A percentile compares a stretch with the other conserved stretches of the same genome.
These are phyloP conservation scores for Primulina eburnea DNA, from an alignment of 257 asterid species.

Conservation along the genomic window DNA sequence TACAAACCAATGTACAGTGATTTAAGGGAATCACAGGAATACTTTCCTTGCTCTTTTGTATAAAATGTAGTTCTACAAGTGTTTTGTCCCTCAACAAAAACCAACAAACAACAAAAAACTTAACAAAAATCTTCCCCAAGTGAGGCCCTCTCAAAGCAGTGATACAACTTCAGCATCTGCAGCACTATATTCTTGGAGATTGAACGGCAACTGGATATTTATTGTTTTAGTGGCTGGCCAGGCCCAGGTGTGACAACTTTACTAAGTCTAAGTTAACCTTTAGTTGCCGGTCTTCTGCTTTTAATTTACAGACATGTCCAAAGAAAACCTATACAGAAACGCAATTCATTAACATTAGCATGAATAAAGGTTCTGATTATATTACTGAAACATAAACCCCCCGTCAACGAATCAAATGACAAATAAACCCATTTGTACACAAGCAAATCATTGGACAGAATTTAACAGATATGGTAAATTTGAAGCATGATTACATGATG, in stretches of 20 bases:
- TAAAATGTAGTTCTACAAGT: constrained; percentile 3
- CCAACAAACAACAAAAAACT: not conserved
- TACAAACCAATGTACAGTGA: not conserved
- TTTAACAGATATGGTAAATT: not conserved
- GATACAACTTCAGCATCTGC: not conserved
- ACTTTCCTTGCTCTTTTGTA: not conserved
- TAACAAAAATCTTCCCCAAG: not conserved
- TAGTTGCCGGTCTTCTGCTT: constrained; percentile 34
- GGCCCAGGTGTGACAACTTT: not conserved
- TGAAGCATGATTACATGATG: not conserved
- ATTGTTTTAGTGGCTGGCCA: not conserved
- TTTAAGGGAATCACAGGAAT: not conserved
- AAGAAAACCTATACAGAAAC: constrained; percentile 37
- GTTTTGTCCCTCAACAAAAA: not conserved
- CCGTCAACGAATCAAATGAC: not conserved
- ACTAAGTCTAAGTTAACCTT: constrained; percentile 11
- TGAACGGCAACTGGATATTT: not conserved
- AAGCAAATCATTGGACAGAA: not conserved
- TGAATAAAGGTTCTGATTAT: not conserved
- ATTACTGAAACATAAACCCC: not conserved
- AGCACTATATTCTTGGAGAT: constrained; percentile 9
- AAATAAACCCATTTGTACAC: constrained; percentile 1
- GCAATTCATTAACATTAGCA: constrained; percentile 1
- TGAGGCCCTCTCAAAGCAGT: constrained; percentile 2
- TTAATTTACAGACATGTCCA: constrained; percentile 33